Evolutionary conservation across 441 rosid genomes (phyloP), one percentile per base, ranked within the genome.

Genomic region (Pelargonium exstipulatum): DNA sequence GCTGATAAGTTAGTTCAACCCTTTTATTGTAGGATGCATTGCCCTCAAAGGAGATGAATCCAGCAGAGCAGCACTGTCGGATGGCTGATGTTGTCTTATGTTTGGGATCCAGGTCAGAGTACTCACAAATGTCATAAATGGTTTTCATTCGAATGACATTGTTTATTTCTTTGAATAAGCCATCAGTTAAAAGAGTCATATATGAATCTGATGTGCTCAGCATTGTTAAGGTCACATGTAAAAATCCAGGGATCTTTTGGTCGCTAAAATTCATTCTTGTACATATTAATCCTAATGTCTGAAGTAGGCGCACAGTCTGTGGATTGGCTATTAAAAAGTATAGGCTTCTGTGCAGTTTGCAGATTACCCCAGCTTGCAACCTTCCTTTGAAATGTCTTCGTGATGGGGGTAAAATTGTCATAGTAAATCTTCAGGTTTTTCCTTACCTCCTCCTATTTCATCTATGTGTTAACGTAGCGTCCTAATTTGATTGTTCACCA

Each of bases 21-120:
- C 64, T 46, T 60, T 40, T 4, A 5, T 20, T 42, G 37, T 43
- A 71, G 74, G 74, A 66, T 55, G 65, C 69, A n/a, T 55, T 65
- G 65, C 69, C 69, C n/a, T n/a, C 24, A 14, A 22, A 13, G 40
- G 74, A 71, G 74, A 71, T 65, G 74, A 55, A 40, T 22, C 74
- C 69, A 4, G 74, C 69, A 22, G 74, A 65, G 65, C 29, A 65
- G 29, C 69, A 71, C 17, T 65, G 69, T 42, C 22, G 32, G 9
- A 55, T 22, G 65, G 65, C 69, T 20, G 74, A 71, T 65, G 64
- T 71, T 64, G 69, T 71, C 35, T 68, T 71, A 37, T 71, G 74
- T 45, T 53, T 71, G 69, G 69, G 74, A 35, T 65, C 69, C 35
- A 71, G 65, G 74, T 71, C 12, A 42, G 65, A n/a, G n/a, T n/a